Base-by-base conservation (phyloP, 169 alveolate genomes). In the Plasmodium gallinaceum region DNA sequence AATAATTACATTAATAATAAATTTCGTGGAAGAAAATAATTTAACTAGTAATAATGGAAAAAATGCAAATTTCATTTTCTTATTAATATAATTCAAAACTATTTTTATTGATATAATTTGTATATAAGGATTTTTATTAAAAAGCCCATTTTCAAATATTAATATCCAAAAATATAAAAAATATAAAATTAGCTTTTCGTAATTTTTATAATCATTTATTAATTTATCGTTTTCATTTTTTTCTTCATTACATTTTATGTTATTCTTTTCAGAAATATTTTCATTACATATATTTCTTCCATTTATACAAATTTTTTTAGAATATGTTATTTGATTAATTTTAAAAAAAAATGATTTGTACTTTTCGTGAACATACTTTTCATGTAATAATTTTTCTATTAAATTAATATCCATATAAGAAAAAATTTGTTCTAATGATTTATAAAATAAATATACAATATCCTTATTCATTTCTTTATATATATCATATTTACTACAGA, bases 121-220 rank as follows among this genome's bases (percentile, higher is more conserved):
- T 54, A 86, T 57, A 86, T 70, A 71, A 26, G 92, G 88, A 64
- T 86, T 71, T 42, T 42, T 71, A 86, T 86, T 70, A 51, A 48
- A 70, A 20, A 86, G 32, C 24, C 88, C 92, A 45, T 86, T 42
- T 37, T 45, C 58, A n/a, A 86, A 46, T 39, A 86, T 57, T 32
- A 86, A 61, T 37, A 58, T 86, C 92, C 92, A 86, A 22, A 86
- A 86, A 64, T 86, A 71, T 52, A 86, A 54, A 61, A 70, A 86
- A 64, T 86, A 86, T 48, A 86, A 14, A 86, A 69, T 43, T 42
- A 83, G 57, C 57, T 66, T 69, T 43, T 65, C 89, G 32, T 46
- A 46, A 42, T 18, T 65, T 14, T 16, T 20, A 24, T 78, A 70
- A 58, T 6, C 24, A 20, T 64, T 20, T 5, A 10, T 8, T 57